Conservation (phyloP, 2,329 filamentous ascomycete genomes). For the Talaromyces sp. region DNA sequence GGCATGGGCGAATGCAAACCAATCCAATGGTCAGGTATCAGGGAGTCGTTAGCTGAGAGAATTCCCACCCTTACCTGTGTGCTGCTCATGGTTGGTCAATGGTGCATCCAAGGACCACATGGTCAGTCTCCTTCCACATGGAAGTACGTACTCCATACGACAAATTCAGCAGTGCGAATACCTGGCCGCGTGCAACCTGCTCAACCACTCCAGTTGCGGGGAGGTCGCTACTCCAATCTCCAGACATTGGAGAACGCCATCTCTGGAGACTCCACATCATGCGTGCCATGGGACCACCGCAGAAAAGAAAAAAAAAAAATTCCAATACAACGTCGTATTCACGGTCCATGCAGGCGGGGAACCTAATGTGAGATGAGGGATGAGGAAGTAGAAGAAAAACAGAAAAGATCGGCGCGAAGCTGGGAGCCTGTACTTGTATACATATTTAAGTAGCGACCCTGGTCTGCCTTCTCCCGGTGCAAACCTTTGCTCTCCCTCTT, state of each 20-base stretch:
- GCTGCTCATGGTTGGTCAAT: conserved; percentile 1
- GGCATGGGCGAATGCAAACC: neutral
- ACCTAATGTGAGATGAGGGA: neutral
- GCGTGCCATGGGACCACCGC: conserved; percentile 12
- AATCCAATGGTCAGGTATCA: neutral
- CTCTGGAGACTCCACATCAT: conserved; percentile 12
- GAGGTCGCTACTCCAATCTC: conserved; percentile 1
- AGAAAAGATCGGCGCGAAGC: neutral
- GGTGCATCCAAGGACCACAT: conserved; percentile 7
- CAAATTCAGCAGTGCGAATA: neutral
- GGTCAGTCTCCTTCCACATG: conserved; percentile 10
- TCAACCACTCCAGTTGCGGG: conserved; percentile 6
- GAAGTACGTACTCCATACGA: neutral
- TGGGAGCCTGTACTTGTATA: neutral
- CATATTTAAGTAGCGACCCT: conserved; percentile 9
- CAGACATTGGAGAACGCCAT: conserved; percentile 5
- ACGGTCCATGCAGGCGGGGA: conserved; percentile 12
- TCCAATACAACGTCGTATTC: conserved; percentile 14
- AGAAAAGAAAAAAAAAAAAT: neutral
- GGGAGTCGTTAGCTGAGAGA: neutral
- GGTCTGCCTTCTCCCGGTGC: neutral
- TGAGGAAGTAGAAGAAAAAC: neutral
- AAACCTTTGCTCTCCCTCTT: neutral
- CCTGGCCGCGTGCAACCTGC: conserved; percentile 6
- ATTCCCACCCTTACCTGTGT: neutral